These are phyloP conservation scores for Pulveroboletus sp. DNA, from an alignment of 768 basidiomycete genomes.

Conservation along the genomic window DNA sequence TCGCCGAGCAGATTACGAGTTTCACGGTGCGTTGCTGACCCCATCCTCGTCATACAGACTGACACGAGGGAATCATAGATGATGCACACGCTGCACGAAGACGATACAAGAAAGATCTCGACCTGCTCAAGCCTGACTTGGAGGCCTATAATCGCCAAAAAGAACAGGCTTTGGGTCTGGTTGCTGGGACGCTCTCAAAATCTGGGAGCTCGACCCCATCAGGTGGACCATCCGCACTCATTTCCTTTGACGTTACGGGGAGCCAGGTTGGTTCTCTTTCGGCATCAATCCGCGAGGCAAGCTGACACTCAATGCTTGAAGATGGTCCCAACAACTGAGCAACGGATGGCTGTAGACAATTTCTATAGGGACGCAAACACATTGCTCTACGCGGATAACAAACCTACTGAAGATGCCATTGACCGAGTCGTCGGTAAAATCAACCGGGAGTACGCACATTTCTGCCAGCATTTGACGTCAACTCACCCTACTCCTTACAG, in stretches of 20 bases:
- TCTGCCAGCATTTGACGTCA: background rate
- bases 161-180: constrained; percentile 73
- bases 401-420: constrained; percentile 92
- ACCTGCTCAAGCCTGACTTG: constrained; percentile 83
- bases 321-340: constrained; percentile 53
- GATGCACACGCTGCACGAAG: constrained; percentile 85
- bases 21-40: constrained; percentile 63
- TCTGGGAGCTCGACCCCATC: constrained; percentile 32
- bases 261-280: constrained; percentile 34
- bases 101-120: constrained; percentile 89
- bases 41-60: background rate
- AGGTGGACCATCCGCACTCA: constrained; percentile 34
- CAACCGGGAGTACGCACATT: constrained; percentile 77
- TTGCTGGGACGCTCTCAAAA: constrained; percentile 59
- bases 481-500: constrained; percentile 36
- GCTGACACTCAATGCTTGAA: constrained; percentile 24
- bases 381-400: constrained; percentile 90
- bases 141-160: constrained; percentile 87
- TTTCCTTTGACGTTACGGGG: constrained; percentile 51
- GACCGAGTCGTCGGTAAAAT: constrained; percentile 89
- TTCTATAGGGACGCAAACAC: constrained; percentile 94
- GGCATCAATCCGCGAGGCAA: background rate
- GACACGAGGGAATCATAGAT: constrained; percentile 56
- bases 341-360: constrained; percentile 68
- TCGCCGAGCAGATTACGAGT: constrained; percentile 83